Base-by-base conservation (phyloP, 2,329 filamentous ascomycete species). In the Macrophomina tecta region DNA sequence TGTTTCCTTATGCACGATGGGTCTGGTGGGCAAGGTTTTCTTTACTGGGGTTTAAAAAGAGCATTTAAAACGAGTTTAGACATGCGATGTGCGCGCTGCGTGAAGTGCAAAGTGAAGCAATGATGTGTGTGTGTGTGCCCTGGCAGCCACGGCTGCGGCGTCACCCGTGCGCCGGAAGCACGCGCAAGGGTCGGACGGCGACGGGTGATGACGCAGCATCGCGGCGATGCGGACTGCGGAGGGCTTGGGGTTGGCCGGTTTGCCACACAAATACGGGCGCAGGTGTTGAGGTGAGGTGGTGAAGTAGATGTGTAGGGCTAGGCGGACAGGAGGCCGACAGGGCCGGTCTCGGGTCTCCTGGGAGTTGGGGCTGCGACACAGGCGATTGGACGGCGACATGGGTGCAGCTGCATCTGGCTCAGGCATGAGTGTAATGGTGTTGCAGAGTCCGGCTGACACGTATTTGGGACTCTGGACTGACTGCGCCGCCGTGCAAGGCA, bases 1-100 rank as follows among this genome's bases (percentile, higher is more conserved):
- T 45, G 23, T 60, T 66, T 48, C 12, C 40, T 65, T 65, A 52
- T 42, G 63, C 51, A 56, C 38, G 63, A 56, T 51, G 63, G 63
- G 45, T 56, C 40, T 34, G 63, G 62, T 18, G 48, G 63, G 32
- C 32, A 51, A 40, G 14, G 36, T 65, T 65, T 55, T 51, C 23
- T 65, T 42, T 45, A 34, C 9, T 56, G 63, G 63, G 40, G 62
- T n/a, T 52, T 56, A 36, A 65, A 65, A 56, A 65, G 62, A 65
- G 63, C 63, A 56, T 64, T 52, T 55, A 65, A 55, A 65, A 46
- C 30, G 38, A 36, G n/a, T 56, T 65, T 62, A 62, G 58, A 62
- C 42, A 62, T 28, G 4, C 46, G 32, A 38, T 9, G 32, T 16
- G 56, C 48, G 56, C 42, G 38, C 28, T 12, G 45, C 40, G 32